Evolutionary conservation across 1,139 yeast species (phyloP).

Genomic region (Trichomonascaceae sp.): DNA sequence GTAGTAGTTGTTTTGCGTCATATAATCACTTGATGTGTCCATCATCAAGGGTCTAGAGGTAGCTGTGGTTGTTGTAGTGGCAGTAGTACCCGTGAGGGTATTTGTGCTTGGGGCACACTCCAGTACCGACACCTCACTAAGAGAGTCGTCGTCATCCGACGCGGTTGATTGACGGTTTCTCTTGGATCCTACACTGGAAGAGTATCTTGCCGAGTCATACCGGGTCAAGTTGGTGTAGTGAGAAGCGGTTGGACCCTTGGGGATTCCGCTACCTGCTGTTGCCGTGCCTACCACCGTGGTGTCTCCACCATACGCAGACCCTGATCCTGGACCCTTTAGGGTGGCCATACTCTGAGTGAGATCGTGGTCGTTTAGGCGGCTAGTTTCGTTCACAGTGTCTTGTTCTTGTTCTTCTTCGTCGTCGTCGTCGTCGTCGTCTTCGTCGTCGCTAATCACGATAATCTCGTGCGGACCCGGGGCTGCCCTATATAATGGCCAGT

Average conservation of each 20-base stretch:
- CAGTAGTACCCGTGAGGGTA: too few species aligned
- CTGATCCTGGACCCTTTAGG: too few species aligned
- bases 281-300: too few species aligned
- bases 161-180: neutral
- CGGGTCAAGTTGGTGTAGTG: too few species aligned
- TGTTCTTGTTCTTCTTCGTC: neutral
- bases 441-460: neutral
- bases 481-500: slow-evolving; percentile 1
- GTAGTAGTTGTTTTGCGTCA: neutral
- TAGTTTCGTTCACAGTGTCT: too few species aligned
- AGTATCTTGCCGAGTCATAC: neutral
- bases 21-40: neutral
- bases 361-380: too few species aligned
- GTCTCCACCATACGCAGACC: too few species aligned
- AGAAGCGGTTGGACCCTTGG: too few species aligned
- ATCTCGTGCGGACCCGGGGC: neutral
- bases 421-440: neutral
- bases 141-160: neutral
- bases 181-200: neutral
- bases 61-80: neutral
- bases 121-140: neutral
- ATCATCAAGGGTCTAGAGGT: neutral
- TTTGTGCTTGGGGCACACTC: neutral
- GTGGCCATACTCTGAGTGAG: too few species aligned
- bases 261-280: too few species aligned